Percentiles rank a stretch among this genome's conserved stretches.
These are phyloP conservation scores for Cercophora scortea DNA, from an alignment of 495 filamentous ascomycete species.

Conservation along the genomic window DNA sequence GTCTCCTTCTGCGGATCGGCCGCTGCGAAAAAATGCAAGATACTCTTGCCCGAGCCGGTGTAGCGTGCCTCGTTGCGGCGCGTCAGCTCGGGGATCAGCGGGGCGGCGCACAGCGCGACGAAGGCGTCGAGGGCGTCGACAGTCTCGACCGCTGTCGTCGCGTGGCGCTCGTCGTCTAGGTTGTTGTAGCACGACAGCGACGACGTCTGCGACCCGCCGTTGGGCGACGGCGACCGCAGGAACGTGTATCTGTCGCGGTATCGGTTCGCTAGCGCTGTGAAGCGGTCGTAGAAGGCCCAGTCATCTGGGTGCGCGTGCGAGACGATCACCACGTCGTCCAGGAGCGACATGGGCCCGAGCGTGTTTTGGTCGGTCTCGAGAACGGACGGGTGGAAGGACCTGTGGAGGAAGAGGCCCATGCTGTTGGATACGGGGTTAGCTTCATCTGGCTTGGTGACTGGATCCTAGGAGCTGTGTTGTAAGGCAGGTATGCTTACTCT, in stretches of 20 bases:
- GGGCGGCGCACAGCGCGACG: slow-evolving; percentile 13
- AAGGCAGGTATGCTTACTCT: slow-evolving; percentile 6
- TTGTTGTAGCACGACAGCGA: slow-evolving; percentile 25
- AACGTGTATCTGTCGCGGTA: slow-evolving; percentile 25
- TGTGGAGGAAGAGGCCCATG: slow-evolving; percentile 22
- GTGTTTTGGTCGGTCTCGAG: slow-evolving; percentile 21
- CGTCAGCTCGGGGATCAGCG: slow-evolving; percentile 27
- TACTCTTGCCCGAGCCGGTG: slow-evolving; percentile 25
- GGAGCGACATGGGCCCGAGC: slow-evolving; percentile 1
- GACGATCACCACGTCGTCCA: slow-evolving; percentile 15
- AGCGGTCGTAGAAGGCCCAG: slow-evolving; percentile 10
- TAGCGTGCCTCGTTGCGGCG: slow-evolving; percentile 22
- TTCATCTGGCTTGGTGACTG: neutral
- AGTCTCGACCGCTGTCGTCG: neutral
- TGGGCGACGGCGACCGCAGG: slow-evolving; percentile 13
- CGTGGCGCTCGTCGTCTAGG: slow-evolving; percentile 13
- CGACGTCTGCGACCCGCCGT: neutral
- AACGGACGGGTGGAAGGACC: slow-evolving; percentile 9
- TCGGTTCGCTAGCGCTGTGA: slow-evolving; percentile 15
- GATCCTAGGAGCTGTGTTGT: neutral
- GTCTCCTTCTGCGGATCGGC: slow-evolving; percentile 10
- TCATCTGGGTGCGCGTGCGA: slow-evolving; percentile 11
- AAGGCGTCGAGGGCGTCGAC: slow-evolving; percentile 20
- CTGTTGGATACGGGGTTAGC: slow-evolving; percentile 1
- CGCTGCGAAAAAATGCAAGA: slow-evolving; percentile 25